A percentile compares a stretch with the other conserved stretches of the same genome.
These are phyloP conservation scores for Dactylellina parvicollis DNA, from an alignment of 2,329 filamentous ascomycete species.

Conservation along the genomic window DNA sequence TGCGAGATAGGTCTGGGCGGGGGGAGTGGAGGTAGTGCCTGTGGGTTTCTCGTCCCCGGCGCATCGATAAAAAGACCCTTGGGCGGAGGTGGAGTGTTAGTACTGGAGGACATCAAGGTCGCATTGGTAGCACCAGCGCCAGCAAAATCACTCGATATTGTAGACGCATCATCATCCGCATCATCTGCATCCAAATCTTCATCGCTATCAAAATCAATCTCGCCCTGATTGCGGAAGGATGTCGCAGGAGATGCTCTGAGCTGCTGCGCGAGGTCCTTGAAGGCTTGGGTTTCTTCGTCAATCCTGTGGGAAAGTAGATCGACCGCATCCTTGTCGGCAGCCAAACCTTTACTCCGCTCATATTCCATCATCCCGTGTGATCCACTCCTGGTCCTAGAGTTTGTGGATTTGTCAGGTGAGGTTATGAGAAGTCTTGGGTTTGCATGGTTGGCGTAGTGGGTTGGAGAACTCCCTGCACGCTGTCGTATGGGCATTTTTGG, in stretches of 20 bases:
- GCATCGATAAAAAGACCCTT: slow-evolving; percentile 17
- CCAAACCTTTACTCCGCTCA: slow-evolving; percentile 54
- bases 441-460: slow-evolving; percentile 65
- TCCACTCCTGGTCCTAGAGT: slow-evolving; percentile 60
- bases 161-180: slow-evolving; percentile 56
- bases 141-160: slow-evolving; percentile 57
- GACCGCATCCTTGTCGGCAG: slow-evolving; percentile 51
- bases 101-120: slow-evolving; percentile 49
- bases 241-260: slow-evolving; percentile 57
- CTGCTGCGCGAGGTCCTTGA: slow-evolving; percentile 56
- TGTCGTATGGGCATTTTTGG: slow-evolving; percentile 91
- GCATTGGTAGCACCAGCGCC: slow-evolving; percentile 57
- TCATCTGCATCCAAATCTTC: slow-evolving; percentile 57
- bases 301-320: slow-evolving; percentile 57
- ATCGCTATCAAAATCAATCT: slow-evolving; percentile 52
- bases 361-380: slow-evolving; percentile 59
- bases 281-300: slow-evolving; percentile 53
- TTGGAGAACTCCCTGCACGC: slow-evolving; percentile 87
- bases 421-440: slow-evolving; percentile 72
- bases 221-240: slow-evolving; percentile 53
- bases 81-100: slow-evolving; percentile 30
- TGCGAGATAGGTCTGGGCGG: slow-evolving; percentile 71
- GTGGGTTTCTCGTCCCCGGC: slow-evolving; percentile 57
- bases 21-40: slow-evolving; percentile 67
- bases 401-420: slow-evolving; percentile 69